These are phyloP conservation scores for Botrytis fragariae DNA, from an alignment of 2,329 filamentous ascomycete species.

Conservation along the genomic window DNA sequence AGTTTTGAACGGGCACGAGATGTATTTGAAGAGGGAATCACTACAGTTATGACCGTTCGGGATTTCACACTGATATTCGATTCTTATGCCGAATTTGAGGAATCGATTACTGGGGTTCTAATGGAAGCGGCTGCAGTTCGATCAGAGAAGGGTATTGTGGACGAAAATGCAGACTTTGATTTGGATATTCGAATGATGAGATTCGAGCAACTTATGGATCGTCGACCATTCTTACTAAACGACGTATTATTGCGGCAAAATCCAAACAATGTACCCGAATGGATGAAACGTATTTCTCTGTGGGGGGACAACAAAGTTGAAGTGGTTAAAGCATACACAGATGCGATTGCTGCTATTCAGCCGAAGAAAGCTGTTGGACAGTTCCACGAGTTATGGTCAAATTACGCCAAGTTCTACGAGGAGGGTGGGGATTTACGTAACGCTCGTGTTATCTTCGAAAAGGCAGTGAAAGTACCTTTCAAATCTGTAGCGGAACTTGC, in stretches of 20 bases:
- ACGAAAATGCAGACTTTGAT: slow-evolving; percentile 87
- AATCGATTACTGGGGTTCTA: slow-evolving; percentile 85
- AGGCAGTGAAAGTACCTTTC: slow-evolving; percentile 95
- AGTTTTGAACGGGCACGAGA: slow-evolving; percentile 92
- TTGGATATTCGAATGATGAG: slow-evolving; percentile 96
- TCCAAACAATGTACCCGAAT: slow-evolving; percentile 92
- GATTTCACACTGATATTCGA: slow-evolving; percentile 98
- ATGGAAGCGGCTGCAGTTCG: slow-evolving; percentile 84
- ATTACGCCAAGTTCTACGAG: slow-evolving; percentile 97
- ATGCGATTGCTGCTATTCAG: slow-evolving; percentile 87
- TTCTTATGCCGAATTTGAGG: slow-evolving; percentile 94
- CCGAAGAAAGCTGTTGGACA: slow-evolving; percentile 92
- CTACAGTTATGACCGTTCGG: slow-evolving; percentile 96
- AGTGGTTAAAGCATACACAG: slow-evolving; percentile 89
- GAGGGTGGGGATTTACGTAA: slow-evolving; percentile 78
- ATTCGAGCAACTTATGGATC: slow-evolving; percentile 97
- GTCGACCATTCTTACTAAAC: slow-evolving; percentile 91
- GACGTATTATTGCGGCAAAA: slow-evolving; percentile 95
- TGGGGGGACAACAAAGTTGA: slow-evolving; percentile 94
- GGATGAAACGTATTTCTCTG: slow-evolving; percentile 93
- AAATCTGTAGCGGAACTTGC: slow-evolving; percentile 96
- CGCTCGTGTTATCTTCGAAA: slow-evolving; percentile 92
- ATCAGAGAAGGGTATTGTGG: slow-evolving; percentile 71
- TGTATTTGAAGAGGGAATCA: slow-evolving; percentile 93
- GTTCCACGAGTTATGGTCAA: slow-evolving; percentile 93